Evolutionary conservation across 768 basidiomycete genomes (phyloP), one percentile per base, ranked within the genome.

Genomic region (Pisolithus microcarpus): DNA sequence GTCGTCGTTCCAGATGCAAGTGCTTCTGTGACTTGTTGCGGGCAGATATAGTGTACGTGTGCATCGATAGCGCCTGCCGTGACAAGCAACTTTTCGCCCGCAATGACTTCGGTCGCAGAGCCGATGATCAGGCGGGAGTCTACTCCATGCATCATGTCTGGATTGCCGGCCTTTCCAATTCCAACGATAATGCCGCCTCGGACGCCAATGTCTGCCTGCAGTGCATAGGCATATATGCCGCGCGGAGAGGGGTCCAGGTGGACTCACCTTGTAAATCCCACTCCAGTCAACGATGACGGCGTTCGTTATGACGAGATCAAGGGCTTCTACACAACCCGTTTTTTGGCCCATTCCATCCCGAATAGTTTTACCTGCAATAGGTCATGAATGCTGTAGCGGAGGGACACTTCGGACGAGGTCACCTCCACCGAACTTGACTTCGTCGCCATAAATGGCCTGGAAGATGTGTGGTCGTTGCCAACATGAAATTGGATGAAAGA

Each of bases 401-500:
- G 1, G 11, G 5, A 48, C 38, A 19, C 23, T 8, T 9, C 19
- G 7, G 10, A 0, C 42, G 13, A 38, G 53, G 70, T 55, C 60
- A 83, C 91, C 95, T 61, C 93, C 95, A 7, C 96, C 96, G 60
- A 99, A 99, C 70, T 97, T 98, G 70, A 90, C 87, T 69, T 98
- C 95, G 52, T 98, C 95, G 1, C 95, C 96, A 62, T 96, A 95
- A 4, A 82, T 72, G 5, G 94, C 88, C 83, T 90, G 52, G 2
- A 2, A 30, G 24, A 54, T 40, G 8, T 7, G 34, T 34, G 13
- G 34, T 34, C 15, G 34, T 11, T 11, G 11, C 34, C 34, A 34
- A 34, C 23, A 36, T 49, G 15, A 23, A 46, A 5, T 34, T 21
- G 55, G 40, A 36, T 5, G 34, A 9, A 13, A 23, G n/a, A 37